phyloP scores from a whole-genome alignment of 164 flowering plant species.

The Kingdonia uniflora region DNA sequence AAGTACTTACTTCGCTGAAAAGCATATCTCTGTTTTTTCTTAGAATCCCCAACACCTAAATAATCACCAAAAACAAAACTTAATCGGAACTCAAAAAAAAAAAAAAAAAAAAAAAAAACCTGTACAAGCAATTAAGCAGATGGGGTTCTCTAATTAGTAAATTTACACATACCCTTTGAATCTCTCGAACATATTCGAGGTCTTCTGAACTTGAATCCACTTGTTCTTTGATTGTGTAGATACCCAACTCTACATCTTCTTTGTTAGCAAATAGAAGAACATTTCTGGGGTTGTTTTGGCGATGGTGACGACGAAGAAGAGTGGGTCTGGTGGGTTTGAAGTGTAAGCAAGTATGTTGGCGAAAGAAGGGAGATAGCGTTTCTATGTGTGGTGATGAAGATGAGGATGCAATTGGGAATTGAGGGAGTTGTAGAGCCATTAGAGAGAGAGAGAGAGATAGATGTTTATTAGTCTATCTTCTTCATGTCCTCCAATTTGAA shows the following conservation, averaged over 20 bases:
- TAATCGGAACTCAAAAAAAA: background rate
- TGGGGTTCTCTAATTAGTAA: too few relatives aligned
- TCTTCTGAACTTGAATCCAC: conserved; percentile 18
- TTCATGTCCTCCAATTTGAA: too few relatives aligned
- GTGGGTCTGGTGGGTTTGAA: background rate
- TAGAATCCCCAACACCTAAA: conserved; percentile 67
- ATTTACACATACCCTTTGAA: conserved; percentile 55
- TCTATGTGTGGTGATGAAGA: background rate
- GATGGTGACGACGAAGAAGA: background rate
- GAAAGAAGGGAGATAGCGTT: conserved; percentile 1
- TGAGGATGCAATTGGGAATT: conserved; percentile 7
- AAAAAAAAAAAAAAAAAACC: background rate
- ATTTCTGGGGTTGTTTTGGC: background rate
- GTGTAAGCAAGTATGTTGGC: background rate
- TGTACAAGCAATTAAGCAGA: too few relatives aligned
- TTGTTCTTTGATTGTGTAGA: conserved; percentile 11
- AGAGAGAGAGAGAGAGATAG: background rate
- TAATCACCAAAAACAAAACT: background rate
- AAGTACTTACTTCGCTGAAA: conserved; percentile 52
- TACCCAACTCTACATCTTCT: conserved; percentile 26
- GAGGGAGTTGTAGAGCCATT: conserved; percentile 14
- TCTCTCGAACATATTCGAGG: conserved; percentile 42
- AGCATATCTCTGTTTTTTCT: conserved; percentile 77
- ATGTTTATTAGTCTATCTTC: too few relatives aligned
- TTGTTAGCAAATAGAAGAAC: conserved; percentile 16